These are phyloP conservation scores for Kurtzmaniella natalensis DNA, from an alignment of 1,139 yeast genomes.

Conservation along the genomic window DNA sequence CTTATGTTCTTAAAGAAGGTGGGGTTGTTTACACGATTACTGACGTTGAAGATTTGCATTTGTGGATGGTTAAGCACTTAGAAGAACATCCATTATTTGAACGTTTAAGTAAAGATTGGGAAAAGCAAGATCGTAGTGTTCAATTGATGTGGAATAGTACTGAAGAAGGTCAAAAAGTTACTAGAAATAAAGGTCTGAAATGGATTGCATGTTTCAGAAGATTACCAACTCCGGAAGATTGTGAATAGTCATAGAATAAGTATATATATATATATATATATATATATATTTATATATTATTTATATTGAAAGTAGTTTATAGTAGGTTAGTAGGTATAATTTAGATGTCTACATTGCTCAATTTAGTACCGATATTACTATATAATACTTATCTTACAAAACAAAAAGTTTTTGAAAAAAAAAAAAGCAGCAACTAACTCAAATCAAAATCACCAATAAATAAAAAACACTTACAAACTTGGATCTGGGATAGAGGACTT, in stretches of 20 bases:
- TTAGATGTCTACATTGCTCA: too few relatives aligned
- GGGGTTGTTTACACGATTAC: slow-evolving; percentile 93
- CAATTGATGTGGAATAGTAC: slow-evolving; percentile 84
- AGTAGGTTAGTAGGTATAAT: too few relatives aligned
- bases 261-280: too few relatives aligned
- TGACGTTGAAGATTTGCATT: slow-evolving; percentile 88
- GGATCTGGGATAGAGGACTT: slow-evolving; percentile 5
- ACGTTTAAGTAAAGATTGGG: slow-evolving; percentile 78
- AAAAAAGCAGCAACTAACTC: too few relatives aligned
- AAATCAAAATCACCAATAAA: not conserved
- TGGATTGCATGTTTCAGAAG: slow-evolving; percentile 87
- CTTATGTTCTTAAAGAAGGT: slow-evolving; percentile 80
- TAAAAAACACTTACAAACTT: slow-evolving; percentile 6
- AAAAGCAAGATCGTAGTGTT: slow-evolving; percentile 73
- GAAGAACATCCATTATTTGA: slow-evolving; percentile 89
- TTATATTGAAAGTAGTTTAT: too few relatives aligned
- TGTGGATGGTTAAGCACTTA: slow-evolving; percentile 94
- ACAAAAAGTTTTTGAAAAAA: too few relatives aligned
- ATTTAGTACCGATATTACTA: too few relatives aligned
- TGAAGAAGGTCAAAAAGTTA: slow-evolving; percentile 96
- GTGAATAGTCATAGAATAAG: slow-evolving; percentile 18
- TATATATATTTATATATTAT: too few relatives aligned
- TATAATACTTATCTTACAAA: too few relatives aligned
- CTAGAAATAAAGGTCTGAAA: slow-evolving; percentile 81
- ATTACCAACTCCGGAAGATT: slow-evolving; percentile 52